A percentile compares a stretch with the other conserved stretches of the same genome.
These are phyloP conservation scores for Flaveria brownii DNA, from an alignment of 129 eudicot genomes.

Conservation along the genomic window DNA sequence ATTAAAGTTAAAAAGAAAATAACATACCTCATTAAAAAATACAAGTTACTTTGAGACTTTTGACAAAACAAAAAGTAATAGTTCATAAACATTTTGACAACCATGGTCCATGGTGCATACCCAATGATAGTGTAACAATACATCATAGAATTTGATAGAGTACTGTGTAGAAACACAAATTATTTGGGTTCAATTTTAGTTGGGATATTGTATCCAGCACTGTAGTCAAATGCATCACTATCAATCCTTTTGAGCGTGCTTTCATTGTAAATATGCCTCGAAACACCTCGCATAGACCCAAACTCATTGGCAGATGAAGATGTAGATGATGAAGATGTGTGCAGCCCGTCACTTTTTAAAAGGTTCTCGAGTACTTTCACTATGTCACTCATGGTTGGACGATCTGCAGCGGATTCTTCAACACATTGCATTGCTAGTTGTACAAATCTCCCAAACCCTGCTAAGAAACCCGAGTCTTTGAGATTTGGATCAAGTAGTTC, in stretches of 20 bases:
- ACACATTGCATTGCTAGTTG: conserved; percentile 88
- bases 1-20: not conserved
- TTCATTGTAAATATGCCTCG: conserved; percentile 57
- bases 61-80: not conserved
- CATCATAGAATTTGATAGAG: not conserved
- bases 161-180: not conserved
- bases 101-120: not conserved
- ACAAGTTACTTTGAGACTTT: not conserved
- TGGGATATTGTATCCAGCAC: conserved; percentile 71
- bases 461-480: conserved; percentile 39
- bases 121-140: not conserved
- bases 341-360: conserved; percentile 59
- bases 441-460: conserved; percentile 57
- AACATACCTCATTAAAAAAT: not conserved
- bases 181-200: conserved; percentile 83
- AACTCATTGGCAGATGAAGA: conserved; percentile 68
- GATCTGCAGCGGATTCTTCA: conserved; percentile 79
- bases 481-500: conserved; percentile 66
- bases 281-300: conserved; percentile 42
- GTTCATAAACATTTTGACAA: not conserved
- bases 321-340: conserved; percentile 57
- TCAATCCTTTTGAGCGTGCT: conserved; percentile 38
- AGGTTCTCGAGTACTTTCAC: conserved; percentile 75
- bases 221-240: conserved; percentile 72
- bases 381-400: conserved; percentile 89